phyloP scores from a whole-genome alignment of 805 yeast species.

The Candida multigemmis region DNA sequence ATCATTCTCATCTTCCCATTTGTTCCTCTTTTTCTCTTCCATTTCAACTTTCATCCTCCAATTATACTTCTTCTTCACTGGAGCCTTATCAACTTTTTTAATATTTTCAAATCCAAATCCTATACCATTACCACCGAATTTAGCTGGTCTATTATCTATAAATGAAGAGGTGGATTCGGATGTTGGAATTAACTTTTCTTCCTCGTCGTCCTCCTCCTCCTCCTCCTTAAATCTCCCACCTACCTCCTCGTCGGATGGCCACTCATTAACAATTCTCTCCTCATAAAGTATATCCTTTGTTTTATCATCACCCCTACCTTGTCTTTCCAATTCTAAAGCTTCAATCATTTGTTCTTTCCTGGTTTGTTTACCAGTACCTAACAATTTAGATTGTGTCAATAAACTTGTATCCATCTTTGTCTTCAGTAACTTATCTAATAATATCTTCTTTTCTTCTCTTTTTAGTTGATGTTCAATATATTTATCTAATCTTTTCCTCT shows the following conservation, averaged over 20 bases:
- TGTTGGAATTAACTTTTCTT: slow-evolving; percentile 12
- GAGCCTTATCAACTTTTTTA: slow-evolving; percentile 31
- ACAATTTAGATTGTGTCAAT: slow-evolving; percentile 62
- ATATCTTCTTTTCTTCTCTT: slow-evolving; percentile 75
- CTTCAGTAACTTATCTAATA: slow-evolving; percentile 63
- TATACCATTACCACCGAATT: slow-evolving; percentile 49
- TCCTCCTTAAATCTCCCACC: slow-evolving; percentile 16
- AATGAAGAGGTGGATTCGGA: slow-evolving; percentile 30
- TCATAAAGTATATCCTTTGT: slow-evolving; percentile 63
- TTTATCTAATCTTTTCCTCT: slow-evolving; percentile 77
- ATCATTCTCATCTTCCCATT: slow-evolving; percentile 55
- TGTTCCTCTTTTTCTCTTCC: slow-evolving; percentile 26
- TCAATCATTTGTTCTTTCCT: slow-evolving; percentile 62
- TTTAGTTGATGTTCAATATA: slow-evolving; percentile 86
- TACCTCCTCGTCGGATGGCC: slow-evolving; percentile 27
- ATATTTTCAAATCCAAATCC: slow-evolving; percentile 64
- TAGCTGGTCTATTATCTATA: slow-evolving; percentile 63
- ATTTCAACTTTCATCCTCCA: slow-evolving; percentile 48
- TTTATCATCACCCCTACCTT: slow-evolving; percentile 58
- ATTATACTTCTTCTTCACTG: slow-evolving; percentile 43
- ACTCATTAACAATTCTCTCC: slow-evolving; percentile 52
- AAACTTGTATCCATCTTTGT: slow-evolving; percentile 63
- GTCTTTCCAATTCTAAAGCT: slow-evolving; percentile 62
- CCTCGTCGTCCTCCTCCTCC: slow-evolving; percentile 9
- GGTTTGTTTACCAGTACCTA: slow-evolving; percentile 71